A percentile compares a stretch with the other conserved stretches of the same genome.
These are phyloP conservation scores for Populus hybrid DNA, from an alignment of 441 rosid species.

Conservation along the genomic window DNA sequence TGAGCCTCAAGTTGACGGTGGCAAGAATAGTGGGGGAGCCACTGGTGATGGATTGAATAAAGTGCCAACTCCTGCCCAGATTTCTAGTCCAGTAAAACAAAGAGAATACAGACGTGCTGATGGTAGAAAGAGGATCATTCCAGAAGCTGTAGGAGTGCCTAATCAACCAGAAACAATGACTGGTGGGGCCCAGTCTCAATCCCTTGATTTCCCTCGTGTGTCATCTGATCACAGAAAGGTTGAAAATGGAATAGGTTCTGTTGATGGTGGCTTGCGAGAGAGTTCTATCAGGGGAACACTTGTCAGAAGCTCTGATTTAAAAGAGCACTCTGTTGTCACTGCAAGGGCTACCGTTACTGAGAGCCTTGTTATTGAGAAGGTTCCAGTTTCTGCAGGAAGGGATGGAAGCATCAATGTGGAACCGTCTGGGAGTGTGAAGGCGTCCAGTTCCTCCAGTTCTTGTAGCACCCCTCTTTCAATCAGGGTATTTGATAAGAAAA, in stretches of 20 bases:
- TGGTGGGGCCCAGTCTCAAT: constrained; percentile 36
- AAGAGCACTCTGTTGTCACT: constrained; percentile 67
- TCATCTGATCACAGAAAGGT: constrained; percentile 44
- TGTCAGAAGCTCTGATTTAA: constrained; percentile 50
- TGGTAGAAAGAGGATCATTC: constrained; percentile 96
- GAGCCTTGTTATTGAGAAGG: constrained; percentile 83
- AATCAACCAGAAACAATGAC: constrained; percentile 45
- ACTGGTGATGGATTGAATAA: constrained; percentile 54
- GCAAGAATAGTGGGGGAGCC: constrained; percentile 39
- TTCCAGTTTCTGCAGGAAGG: constrained; percentile 42
- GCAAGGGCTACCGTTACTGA: constrained; percentile 77
- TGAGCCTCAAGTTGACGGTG: constrained; percentile 54
- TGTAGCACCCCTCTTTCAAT: constrained; percentile 42
- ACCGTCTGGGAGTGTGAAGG: constrained; percentile 47
- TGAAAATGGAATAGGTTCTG: constrained; percentile 41
- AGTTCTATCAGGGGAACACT: constrained; percentile 42
- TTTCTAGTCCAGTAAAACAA: constrained; percentile 84
- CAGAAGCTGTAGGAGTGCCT: constrained; percentile 87
- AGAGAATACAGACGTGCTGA: constrained; percentile 91
- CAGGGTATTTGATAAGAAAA: constrained; percentile 81
- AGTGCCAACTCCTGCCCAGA: constrained; percentile 37
- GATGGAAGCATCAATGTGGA: constrained; percentile 60
- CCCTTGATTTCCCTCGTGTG: constrained; percentile 37
- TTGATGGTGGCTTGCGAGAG: too few relatives aligned
- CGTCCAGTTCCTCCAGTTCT: constrained; percentile 42